These are phyloP conservation scores for Beauveria caledonica DNA, from an alignment of 2,329 filamentous ascomycete species.

Conservation along the genomic window DNA sequence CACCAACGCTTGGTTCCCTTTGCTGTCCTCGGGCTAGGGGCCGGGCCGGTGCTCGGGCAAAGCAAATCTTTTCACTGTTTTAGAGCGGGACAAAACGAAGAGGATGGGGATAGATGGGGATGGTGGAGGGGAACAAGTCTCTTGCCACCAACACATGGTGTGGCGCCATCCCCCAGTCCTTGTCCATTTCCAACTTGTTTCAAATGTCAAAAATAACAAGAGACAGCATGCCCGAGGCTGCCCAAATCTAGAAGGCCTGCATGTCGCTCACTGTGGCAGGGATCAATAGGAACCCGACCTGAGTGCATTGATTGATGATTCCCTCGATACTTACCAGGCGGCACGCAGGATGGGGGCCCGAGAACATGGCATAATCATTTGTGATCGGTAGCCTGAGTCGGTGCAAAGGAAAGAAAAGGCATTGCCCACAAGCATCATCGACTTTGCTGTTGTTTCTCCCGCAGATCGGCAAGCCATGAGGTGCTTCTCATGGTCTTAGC, in stretches of 20 bases:
- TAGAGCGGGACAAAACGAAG: not conserved
- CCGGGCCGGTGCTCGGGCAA: slow-evolving; percentile 8
- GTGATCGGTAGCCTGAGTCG: too few relatives aligned
- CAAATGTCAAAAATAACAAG: slow-evolving; percentile 2
- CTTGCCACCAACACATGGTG: not conserved
- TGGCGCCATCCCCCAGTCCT: not conserved
- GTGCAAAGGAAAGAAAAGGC: not conserved
- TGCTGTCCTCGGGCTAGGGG: not conserved
- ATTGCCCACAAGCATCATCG: not conserved
- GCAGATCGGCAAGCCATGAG: slow-evolving; percentile 5
- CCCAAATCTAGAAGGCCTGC: not conserved
- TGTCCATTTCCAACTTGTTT: slow-evolving; percentile 4
- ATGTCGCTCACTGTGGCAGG: not conserved
- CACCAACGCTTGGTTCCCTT: not conserved
- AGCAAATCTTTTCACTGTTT: not conserved
- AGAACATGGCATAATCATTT: too few relatives aligned
- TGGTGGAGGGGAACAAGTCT: not conserved
- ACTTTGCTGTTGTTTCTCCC: not conserved
- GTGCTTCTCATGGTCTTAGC: not conserved
- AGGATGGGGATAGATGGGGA: not conserved
- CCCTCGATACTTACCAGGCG: too few relatives aligned
- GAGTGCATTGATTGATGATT: not conserved
- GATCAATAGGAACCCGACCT: not conserved
- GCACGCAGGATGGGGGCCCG: not conserved
- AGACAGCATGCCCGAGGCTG: not conserved